Evolutionary conservation across 805 yeast genomes (phyloP), one percentile per base, ranked within the genome.

Genomic region (Yarrowia sp.): DNA sequence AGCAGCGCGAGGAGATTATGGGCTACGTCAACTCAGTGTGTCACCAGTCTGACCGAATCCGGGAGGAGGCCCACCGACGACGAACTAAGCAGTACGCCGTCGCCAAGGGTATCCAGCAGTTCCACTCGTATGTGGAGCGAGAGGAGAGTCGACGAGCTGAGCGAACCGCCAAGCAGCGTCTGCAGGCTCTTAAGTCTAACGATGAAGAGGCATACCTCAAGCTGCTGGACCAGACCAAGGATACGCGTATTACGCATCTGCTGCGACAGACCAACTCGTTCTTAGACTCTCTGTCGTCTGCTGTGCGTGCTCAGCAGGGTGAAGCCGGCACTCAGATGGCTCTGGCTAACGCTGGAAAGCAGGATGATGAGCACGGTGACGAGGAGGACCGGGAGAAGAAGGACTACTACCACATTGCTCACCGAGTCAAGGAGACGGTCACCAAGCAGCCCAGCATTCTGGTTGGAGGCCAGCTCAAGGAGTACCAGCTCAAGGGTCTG

Each of bases 121-220:
- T 83, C 71, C 99, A 95, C 73, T 75, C 81, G 13, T 89, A 86
- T 69, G 82, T 89, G 14, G 97, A 93, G 71, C 88, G 87, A 71
- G 99, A 95, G 72, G 98, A 93, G 74, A 88, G 87, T 68, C 87
- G 87, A 75, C 86, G 92, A 69, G 79, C 89, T n/a, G 99, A 95
- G 76, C 84, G 87, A 71, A 95, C 90, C 74, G 99, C 99, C 41
- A 93, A 92, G 76, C 98, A 93, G 75, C 96, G 99, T 87, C 85
- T 95, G 74, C 97, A 90, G 78, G 98, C 98, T 8, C 84, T 95
- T 81, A 90, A 90, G 71, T 89, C 96, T 64, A 95, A 93, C 76
- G 98, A 93, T 78, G 99, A 95, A 77, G 99, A 93, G 76, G 98
- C 98, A 0, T 93, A 93, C 78, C 83, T 95, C 79, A 95, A 93